Evolutionary conservation across 2,329 filamentous ascomycete genomes (phyloP), one percentile per base, ranked within the genome.

Genomic region (Microcyclospora tardicrescens): DNA sequence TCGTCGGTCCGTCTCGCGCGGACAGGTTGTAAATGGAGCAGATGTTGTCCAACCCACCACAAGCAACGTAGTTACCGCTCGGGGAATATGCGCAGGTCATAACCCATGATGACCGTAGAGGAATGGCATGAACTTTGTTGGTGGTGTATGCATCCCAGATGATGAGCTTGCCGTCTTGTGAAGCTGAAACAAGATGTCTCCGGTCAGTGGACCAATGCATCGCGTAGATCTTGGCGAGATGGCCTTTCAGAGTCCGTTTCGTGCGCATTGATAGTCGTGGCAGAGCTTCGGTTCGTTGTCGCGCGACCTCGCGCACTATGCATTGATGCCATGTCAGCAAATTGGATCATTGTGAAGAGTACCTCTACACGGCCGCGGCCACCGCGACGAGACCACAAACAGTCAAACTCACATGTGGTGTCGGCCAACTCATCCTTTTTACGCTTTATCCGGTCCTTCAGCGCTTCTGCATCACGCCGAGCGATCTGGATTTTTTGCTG

Each of bases 201-300:
- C 91, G 79, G 67, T 98, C 91, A 48, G 91, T 98, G 28, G 91
- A 96, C 91, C 91, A 98, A 71, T 98, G 91, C 91, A 98, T 98
- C 56, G 91, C 91, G 65, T 98, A 98, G 57, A 98, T 98, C 71
- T 98, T 98, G 56, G 91, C 91, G 51, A 98, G 69, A 73, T 98
- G 91, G 50, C 91, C 91, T 71, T 96, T 96, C 51, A 98, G 73
- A 36, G 87, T 95, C 57, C 86, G 83, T 71, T 93, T 91, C 49
- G 89, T 84, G 73, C 91, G 93, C 91, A 98, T 96, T 60, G 89
- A 75, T 64, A 93, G 91, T 65, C 83, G 82, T 49, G 89, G 86
- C 55, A 98, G 78, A 51, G 83, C 72, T 63, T 96, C 91, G 64
- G 93, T 89, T 50, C 89, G 81, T 67, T 89, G 83, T 62, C 86